Evolutionary conservation across 306 rosid species (phyloP).

Genomic region (Pyrus bretschneideri): DNA sequence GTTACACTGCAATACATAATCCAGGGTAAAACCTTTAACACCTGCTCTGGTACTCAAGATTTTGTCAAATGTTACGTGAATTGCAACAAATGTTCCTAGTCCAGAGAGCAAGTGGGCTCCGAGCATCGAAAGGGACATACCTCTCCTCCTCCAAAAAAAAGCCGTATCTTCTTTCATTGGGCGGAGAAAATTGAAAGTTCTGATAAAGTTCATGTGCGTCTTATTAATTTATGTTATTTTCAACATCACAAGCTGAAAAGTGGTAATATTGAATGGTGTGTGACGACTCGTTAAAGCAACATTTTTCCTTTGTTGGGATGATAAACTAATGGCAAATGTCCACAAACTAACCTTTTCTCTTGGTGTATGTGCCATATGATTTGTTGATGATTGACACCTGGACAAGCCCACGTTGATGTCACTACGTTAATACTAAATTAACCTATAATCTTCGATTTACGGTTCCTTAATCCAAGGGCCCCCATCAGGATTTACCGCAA

Average conservation of each 20-base stretch:
- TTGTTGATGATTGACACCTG: constrained; percentile 76
- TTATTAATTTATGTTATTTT: constrained; percentile 21
- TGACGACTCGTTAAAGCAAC: constrained; percentile 26
- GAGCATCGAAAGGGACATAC: constrained; percentile 8
- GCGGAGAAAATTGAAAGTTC: constrained; percentile 6
- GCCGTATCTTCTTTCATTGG: constrained; percentile 8
- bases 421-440: neutral
- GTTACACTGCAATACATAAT: neutral
- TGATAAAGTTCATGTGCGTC: constrained; percentile 48
- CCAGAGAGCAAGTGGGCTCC: neutral
- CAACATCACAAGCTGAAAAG: constrained; percentile 23
- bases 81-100: neutral
- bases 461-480: constrained; percentile 26
- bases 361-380: constrained; percentile 39
- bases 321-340: constrained; percentile 7
- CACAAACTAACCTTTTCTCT: constrained; percentile 17
- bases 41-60: neutral
- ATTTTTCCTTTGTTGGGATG: constrained; percentile 25
- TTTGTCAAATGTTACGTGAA: neutral
- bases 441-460: constrained; percentile 1
- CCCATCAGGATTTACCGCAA: constrained; percentile 4
- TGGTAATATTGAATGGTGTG: constrained; percentile 5
- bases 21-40: neutral
- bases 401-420: constrained; percentile 14
- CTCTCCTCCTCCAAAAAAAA: constrained; percentile 15